phyloP scores from a whole-genome alignment of 176 grass and related monocot genomes.

The Cenchrus americanus region DNA sequence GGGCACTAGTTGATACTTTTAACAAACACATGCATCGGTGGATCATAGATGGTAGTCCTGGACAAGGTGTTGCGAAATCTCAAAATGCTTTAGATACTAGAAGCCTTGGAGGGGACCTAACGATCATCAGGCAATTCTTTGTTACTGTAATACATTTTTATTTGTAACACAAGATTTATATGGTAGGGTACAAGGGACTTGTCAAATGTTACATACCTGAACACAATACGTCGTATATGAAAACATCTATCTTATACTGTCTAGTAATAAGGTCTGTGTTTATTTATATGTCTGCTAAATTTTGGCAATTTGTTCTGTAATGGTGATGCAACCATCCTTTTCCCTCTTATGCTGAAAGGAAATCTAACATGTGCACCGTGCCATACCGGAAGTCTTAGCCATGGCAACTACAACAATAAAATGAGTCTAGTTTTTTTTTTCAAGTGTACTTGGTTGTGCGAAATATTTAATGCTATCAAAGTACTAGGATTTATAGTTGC shows the following conservation, averaged over 20 bases:
- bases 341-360: neutral
- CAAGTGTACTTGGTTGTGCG: neutral
- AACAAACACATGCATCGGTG: neutral
- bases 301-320: neutral
- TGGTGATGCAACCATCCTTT: neutral
- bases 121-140: slow-evolving; percentile 30
- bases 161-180: slow-evolving; percentile 27
- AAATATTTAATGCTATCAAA: neutral
- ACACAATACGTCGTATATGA: slow-evolving; percentile 10
- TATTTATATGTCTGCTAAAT: neutral
- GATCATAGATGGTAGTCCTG: slow-evolving; percentile 5
- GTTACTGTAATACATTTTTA: slow-evolving; percentile 21
- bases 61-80: neutral
- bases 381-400: too few relatives aligned
- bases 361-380: neutral
- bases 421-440: too few relatives aligned
- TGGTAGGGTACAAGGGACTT: slow-evolving; percentile 21
- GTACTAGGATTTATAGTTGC: neutral
- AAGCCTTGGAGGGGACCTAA: slow-evolving; percentile 2
- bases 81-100: neutral
- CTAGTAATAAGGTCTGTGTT: slow-evolving; percentile 5
- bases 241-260: neutral
- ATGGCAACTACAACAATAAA: neutral
- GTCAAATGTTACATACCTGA: slow-evolving; percentile 20
- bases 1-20: neutral